Percentiles rank a stretch among this genome's conserved stretches.
Evolutionary conservation across 345 rosid species (phyloP).

Genomic region (Citrus inodora): DNA sequence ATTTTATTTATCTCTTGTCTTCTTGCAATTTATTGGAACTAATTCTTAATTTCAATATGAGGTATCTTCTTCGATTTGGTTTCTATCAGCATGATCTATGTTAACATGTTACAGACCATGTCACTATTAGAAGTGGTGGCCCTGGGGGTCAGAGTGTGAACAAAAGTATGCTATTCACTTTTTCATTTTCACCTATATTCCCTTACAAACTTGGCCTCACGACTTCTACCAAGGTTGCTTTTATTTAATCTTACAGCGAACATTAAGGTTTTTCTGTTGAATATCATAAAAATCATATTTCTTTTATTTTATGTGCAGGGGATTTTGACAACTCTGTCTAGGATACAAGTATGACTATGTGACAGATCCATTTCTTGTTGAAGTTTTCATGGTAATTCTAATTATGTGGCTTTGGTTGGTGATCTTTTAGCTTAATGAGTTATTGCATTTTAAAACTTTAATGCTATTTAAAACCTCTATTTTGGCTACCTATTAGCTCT

Average conservation of each 20-base stretch:
- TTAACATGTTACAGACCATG: slow-evolving; percentile 52
- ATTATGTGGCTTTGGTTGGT: too few relatives aligned
- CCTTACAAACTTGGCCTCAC: not conserved
- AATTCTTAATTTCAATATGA: not conserved
- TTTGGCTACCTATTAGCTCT: too few relatives aligned
- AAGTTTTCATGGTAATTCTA: too few relatives aligned
- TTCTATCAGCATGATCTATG: not conserved
- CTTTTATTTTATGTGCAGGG: too few relatives aligned
- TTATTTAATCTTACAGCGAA: slow-evolving; percentile 48
- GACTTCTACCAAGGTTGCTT: slow-evolving; percentile 10
- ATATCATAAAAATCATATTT: too few relatives aligned
- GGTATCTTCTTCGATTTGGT: not conserved
- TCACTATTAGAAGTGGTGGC: slow-evolving; percentile 86
- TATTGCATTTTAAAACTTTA: too few relatives aligned
- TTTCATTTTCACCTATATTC: not conserved
- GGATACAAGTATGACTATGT: too few relatives aligned
- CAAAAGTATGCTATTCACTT: slow-evolving; percentile 53
- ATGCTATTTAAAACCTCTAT: too few relatives aligned
- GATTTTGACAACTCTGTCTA: too few relatives aligned
- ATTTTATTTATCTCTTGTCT: not conserved
- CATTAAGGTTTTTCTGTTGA: slow-evolving; percentile 53
- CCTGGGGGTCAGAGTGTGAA: slow-evolving; percentile 98
- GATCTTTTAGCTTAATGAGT: too few relatives aligned
- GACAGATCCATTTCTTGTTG: too few relatives aligned
- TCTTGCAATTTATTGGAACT: not conserved